A percentile compares a stretch with the other conserved stretches of the same genome.
Evolutionary conservation across 2,329 filamentous ascomycete genomes (phyloP).

Genomic region (Venturia carpophila): DNA sequence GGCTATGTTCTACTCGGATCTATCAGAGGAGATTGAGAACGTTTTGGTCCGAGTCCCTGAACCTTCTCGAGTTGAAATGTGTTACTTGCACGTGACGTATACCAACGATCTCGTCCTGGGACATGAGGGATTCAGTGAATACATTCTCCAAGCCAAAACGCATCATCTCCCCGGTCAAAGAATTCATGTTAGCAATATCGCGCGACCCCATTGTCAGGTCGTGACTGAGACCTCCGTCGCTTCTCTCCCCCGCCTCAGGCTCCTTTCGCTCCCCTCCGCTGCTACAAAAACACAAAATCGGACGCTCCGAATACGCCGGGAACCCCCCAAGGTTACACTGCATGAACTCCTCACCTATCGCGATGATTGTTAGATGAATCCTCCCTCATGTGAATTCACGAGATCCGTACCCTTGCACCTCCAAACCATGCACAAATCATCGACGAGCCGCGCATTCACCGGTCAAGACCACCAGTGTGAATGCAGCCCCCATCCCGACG

Average conservation of each 20-base stretch:
- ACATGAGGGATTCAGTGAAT: not conserved
- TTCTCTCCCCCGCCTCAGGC: not conserved
- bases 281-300: not conserved
- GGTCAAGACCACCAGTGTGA: not conserved
- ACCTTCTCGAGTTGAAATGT: too few relatives aligned
- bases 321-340: not conserved
- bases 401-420: not conserved
- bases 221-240: not conserved
- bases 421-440: not conserved
- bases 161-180: not conserved
- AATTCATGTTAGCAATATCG: not conserved
- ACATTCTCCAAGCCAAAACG: not conserved
- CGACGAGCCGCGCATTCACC: not conserved
- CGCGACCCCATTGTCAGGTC: not conserved
- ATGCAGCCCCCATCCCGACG: not conserved
- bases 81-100: too few relatives aligned
- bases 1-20: not conserved
- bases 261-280: not conserved
- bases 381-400: not conserved
- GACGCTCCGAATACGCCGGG: not conserved
- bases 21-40: not conserved
- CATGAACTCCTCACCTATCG: conserved; percentile 8
- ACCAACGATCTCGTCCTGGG: too few relatives aligned
- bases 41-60: too few relatives aligned
- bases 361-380: not conserved